These are phyloP conservation scores for Fusarium fujikuroi DNA, from an alignment of 2,329 filamentous ascomycete genomes.

Conservation along the genomic window DNA sequence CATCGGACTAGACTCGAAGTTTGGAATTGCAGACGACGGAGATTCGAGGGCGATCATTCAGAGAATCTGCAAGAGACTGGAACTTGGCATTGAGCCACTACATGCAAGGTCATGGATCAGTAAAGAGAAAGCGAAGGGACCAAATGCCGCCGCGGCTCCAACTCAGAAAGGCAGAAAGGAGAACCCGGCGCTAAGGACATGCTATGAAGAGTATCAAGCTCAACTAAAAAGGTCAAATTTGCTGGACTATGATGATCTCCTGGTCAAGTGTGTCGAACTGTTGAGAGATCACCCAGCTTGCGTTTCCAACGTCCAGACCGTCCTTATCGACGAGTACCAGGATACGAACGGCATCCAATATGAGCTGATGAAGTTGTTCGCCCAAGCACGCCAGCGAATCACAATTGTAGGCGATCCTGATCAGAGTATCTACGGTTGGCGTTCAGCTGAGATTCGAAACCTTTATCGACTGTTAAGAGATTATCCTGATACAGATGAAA, in stretches of 20 bases:
- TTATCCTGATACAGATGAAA: conserved; percentile 81
- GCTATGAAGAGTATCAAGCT: conserved; percentile 80
- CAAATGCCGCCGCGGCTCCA: conserved; percentile 57
- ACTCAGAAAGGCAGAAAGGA: conserved; percentile 51
- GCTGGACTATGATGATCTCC: conserved; percentile 93
- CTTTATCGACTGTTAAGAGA: conserved; percentile 79
- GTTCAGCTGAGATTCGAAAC: conserved; percentile 92
- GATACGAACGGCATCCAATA: conserved; percentile 97
- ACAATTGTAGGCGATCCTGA: conserved; percentile 97
- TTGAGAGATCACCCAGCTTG: conserved; percentile 79
- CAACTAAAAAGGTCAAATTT: conserved; percentile 81
- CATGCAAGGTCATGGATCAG: conserved; percentile 81
- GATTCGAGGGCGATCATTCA: conserved; percentile 84
- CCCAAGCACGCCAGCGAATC: conserved; percentile 77
- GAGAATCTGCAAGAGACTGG: conserved; percentile 81
- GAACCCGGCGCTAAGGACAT: conserved; percentile 71
- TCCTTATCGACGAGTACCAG: conserved; percentile 97
- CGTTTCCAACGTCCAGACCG: conserved; percentile 88
- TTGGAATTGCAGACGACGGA: conserved; percentile 87
- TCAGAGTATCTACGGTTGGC: conserved; percentile 97
- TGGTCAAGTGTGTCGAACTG: conserved; percentile 84
- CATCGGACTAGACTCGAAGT: conserved; percentile 84
- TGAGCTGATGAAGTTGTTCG: conserved; percentile 90
- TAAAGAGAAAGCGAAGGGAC: conserved; percentile 69
- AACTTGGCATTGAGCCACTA: conserved; percentile 74